Conservation (phyloP, 2,329 filamentous ascomycete species). For the Rhynchosporium graminicola region DNA sequence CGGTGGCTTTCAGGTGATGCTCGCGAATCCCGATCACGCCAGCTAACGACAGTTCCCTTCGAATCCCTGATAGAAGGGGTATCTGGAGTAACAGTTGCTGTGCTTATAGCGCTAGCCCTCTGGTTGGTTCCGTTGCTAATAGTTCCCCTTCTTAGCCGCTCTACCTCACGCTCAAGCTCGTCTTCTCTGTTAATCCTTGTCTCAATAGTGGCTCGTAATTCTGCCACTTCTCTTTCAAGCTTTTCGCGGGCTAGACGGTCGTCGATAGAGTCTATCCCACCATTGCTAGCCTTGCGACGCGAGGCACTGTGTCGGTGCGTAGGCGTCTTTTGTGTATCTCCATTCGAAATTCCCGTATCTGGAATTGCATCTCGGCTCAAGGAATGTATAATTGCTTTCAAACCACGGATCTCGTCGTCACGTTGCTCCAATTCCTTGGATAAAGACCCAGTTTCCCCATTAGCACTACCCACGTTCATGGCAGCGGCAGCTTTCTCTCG, state of each 20-base stretch:
- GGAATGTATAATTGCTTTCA: conserved; percentile 98
- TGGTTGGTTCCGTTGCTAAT: conserved; percentile 43
- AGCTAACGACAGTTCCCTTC: conserved; percentile 62
- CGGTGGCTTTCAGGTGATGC: conserved; percentile 48
- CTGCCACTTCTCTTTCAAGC: conserved; percentile 77
- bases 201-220: conserved; percentile 72
- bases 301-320: conserved; percentile 33
- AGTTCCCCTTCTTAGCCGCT: conserved; percentile 57
- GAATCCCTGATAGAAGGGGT: conserved; percentile 65
- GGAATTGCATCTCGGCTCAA: conserved; percentile 72
- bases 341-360: conserved; percentile 30
- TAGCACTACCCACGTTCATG: conserved; percentile 48
- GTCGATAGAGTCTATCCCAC: conserved; percentile 53
- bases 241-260: conserved; percentile 65
- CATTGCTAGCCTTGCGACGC: conserved; percentile 42
- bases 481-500: conserved; percentile 75
- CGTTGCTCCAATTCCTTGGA: conserved; percentile 86
- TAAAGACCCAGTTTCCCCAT: conserved; percentile 49
- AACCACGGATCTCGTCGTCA: conserved; percentile 93
- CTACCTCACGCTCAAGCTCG: conserved; percentile 81
- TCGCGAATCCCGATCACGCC: conserved; percentile 48
- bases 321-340: conserved; percentile 39
- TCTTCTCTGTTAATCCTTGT: conserved; percentile 75
- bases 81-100: conserved; percentile 44
- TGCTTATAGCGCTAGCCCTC: conserved; percentile 55